Percentiles rank a stretch among this genome's conserved stretches.
phyloP scores from a whole-genome alignment of 2,329 filamentous ascomycete genomes.

The Aspergillus vadensis region DNA sequence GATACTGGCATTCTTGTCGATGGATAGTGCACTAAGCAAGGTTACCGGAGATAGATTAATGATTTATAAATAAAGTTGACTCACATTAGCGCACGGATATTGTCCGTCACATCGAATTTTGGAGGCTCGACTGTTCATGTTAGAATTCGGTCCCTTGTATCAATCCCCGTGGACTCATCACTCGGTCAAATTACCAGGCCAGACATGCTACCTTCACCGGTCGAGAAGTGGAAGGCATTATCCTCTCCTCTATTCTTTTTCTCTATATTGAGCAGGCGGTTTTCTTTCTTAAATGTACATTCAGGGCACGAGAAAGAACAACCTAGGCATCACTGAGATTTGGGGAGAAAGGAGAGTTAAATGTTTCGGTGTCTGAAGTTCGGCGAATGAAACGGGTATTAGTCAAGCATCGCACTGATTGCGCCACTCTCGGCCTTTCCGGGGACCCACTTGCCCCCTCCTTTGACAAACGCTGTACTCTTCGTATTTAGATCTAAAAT shows the following conservation, averaged over 20 bases:
- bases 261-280: no score
- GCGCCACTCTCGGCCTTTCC: no score
- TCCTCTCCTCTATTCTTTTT: neutral
- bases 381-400: no score
- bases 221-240: neutral
- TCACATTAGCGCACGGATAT: conserved; percentile 25
- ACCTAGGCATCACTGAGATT: no score
- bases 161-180: no score
- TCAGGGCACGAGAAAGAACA: no score
- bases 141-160: neutral
- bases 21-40: conserved; percentile 1
- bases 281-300: no score
- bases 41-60: neutral
- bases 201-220: conserved; percentile 26
- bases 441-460: no score
- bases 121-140: conserved; percentile 19
- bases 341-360: neutral
- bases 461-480: no score
- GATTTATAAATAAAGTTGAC: no score
- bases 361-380: neutral
- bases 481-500: no score
- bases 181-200: conserved; percentile 18
- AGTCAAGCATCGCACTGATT: no score
- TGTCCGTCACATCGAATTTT: conserved; percentile 29
- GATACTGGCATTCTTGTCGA: conserved; percentile 8